Evolutionary conservation across 805 yeast genomes (phyloP), one percentile per base, ranked within the genome.

Genomic region (Tetrapisispora phaffii): DNA sequence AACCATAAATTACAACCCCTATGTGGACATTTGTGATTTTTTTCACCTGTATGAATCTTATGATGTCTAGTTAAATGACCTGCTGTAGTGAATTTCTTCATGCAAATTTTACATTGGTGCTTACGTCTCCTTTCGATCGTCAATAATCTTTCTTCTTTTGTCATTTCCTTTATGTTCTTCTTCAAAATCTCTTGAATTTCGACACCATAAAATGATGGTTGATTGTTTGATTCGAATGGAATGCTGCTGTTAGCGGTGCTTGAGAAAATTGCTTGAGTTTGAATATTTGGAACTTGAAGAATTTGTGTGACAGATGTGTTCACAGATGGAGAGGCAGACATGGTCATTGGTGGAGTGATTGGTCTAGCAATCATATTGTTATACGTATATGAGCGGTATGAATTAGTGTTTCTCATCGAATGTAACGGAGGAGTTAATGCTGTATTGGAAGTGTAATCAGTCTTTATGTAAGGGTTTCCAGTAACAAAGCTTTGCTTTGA

Each of bases 41-140:
- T 75, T 54, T 87, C 96, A 19, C 97, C 97, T 0, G 96, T 88
- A 62, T 89, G 96, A 31, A 87, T 85, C 41, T 96, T 69, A 50
- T 82, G 74, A 63, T 88, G 97, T 50, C 96, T 74, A 7, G 96
- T 95, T 49, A 88, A 71, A 63, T 88, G 97, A 15, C 96, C 96
- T 5, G 93, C 83, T 0, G 96, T 86, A 2, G 95, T 86, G 59
- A 87, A 86, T 2, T 62, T 63, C 46, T 55, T 58, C 17, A 49
- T 26, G 43, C 67, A 62, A 12, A 54, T 51, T 41, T 54, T 55
- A 47, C 67, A 62, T 38, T 59, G 50, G 49, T 58, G 56, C 47
- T 53, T 49, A 16, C 38, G 37, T 24, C 38, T 35, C 28, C 34
- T 29, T 33, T 40, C 43, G 23, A 39, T 39, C 8, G 44, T 38